Conservation (phyloP, 2,329 filamentous ascomycete species). For the Clarireedia paspali region DNA sequence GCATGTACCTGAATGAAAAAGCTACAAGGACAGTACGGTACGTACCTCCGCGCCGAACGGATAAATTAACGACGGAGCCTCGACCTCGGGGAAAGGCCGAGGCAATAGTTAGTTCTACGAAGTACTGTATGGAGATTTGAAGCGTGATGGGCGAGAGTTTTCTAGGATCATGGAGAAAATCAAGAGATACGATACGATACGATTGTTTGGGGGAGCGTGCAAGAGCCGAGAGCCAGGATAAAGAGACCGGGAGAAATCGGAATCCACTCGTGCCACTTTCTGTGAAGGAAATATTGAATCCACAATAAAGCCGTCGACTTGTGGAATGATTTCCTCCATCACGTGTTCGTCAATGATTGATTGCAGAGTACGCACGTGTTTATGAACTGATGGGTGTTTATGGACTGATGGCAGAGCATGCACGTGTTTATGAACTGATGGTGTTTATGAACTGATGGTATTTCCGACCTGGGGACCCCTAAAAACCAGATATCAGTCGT, state of each 20-base stretch:
- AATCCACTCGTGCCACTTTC: background rate
- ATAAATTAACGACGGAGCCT: too few relatives aligned
- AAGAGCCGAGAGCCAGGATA: background rate
- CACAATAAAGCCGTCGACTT: constrained; percentile 8
- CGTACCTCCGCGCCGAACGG: too few relatives aligned
- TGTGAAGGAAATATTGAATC: background rate
- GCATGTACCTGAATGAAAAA: too few relatives aligned
- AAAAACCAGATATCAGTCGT: background rate
- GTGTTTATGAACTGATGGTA: background rate
- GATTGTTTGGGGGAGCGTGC: too few relatives aligned
- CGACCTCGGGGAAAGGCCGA: too few relatives aligned
- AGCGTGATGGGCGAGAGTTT: too few relatives aligned
- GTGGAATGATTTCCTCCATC: background rate
- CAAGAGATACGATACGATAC: too few relatives aligned
- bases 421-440: background rate
- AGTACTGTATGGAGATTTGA: too few relatives aligned
- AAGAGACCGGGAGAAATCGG: constrained; percentile 5
- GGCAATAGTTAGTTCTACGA: too few relatives aligned
- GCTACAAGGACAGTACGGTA: too few relatives aligned
- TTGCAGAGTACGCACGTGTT: background rate
- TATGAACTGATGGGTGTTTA: background rate
- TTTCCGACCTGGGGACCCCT: background rate
- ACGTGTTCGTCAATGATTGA: background rate
- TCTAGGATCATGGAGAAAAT: too few relatives aligned
- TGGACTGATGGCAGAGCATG: background rate